phyloP scores from a whole-genome alignment of 1,284 basidiomycete species.

The Ustilago trichophora region DNA sequence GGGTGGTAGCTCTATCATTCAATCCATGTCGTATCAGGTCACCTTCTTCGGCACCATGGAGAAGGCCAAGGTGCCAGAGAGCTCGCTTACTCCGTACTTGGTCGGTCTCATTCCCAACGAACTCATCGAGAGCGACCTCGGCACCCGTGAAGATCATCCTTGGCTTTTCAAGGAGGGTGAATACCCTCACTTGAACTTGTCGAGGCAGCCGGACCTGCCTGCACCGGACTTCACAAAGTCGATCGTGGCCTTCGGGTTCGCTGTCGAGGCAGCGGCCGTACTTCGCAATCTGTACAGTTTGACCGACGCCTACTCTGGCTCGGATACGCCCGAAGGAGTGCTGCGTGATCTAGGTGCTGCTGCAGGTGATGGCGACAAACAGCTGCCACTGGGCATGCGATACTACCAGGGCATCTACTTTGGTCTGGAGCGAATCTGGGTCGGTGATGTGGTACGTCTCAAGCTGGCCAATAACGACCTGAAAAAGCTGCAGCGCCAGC shows the following conservation, averaged over 20 bases:
- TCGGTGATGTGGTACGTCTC: constrained; percentile 55
- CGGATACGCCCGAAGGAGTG: constrained; percentile 17
- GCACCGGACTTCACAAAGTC: constrained; percentile 14
- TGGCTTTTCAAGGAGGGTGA: constrained; percentile 32
- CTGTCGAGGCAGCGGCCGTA: constrained; percentile 12
- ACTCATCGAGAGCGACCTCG: constrained; percentile 21
- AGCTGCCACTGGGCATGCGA: constrained; percentile 10
- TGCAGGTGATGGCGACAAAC: not conserved
- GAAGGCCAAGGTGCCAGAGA: constrained; percentile 26
- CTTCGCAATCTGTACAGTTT: constrained; percentile 29
- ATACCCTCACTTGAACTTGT: constrained; percentile 24
- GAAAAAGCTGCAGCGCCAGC: constrained; percentile 31
- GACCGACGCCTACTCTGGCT: constrained; percentile 41
- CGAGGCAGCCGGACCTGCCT: constrained; percentile 9
- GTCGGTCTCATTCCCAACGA: constrained; percentile 17
- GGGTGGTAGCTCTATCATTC: constrained; percentile 6
- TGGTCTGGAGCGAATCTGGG: constrained; percentile 56
- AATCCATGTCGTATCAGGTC: constrained; percentile 35
- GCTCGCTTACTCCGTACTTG: constrained; percentile 30
- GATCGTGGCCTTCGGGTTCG: constrained; percentile 23
- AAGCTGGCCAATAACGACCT: constrained; percentile 30
- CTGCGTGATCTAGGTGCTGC: constrained; percentile 27
- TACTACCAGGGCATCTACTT: constrained; percentile 55
- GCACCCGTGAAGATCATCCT: constrained; percentile 24
- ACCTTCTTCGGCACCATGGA: constrained; percentile 43